Base-by-base conservation (phyloP, 2,329 filamentous ascomycete genomes). In the Stachybotrys chartarum region DNA sequence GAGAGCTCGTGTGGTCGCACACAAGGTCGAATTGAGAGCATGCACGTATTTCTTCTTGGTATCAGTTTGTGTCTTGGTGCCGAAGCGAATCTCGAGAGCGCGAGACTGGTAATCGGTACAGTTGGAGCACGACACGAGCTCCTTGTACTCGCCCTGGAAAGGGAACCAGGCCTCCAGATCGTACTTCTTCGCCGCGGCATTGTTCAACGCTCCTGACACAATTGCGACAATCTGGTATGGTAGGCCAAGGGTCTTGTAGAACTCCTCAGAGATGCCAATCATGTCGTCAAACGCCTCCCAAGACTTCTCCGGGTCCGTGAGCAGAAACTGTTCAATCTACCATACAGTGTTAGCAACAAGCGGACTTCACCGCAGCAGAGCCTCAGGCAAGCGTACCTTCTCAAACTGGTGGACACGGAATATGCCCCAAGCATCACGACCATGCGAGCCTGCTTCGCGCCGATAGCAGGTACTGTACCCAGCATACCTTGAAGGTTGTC, bases 341-440 rank as follows among this genome's bases (percentile, higher is more conserved):
- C 16, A 3, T 16, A 16, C 46, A 24, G 47, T 7, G 54, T 61
- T 31, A 59, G 50, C 35, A 39, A 17, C n/a, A 47, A 2, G 7
- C 11, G n/a, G 45, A 47, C n/a, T 16, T 5, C 45, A 14, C 42
- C 45, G 14, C n/a, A 47, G 45, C 24, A 16, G 45, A 17, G n/a
- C n/a, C 4, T 24, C 24, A 24, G 17, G 11, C n/a, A 30, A 14
- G 24, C 45, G 16, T 55, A 84, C 86, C 82, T 95, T 97, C 72
- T 97, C 93, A 67, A 97, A 99, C 72, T 99, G 93, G 72, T 99
- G 94, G 31, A 97, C 92, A 61, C 94, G 87, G 82, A 97, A 99
- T 59, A 97, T 91, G 55, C 94, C 94, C 94, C 94, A 99, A 1
- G 93, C 93, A 70, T 99, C 91, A 69, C 91, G 88, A 32, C 91